phyloP scores from a whole-genome alignment of 2,329 filamentous ascomycete species.

The Exophiala phaeomuriformis region DNA sequence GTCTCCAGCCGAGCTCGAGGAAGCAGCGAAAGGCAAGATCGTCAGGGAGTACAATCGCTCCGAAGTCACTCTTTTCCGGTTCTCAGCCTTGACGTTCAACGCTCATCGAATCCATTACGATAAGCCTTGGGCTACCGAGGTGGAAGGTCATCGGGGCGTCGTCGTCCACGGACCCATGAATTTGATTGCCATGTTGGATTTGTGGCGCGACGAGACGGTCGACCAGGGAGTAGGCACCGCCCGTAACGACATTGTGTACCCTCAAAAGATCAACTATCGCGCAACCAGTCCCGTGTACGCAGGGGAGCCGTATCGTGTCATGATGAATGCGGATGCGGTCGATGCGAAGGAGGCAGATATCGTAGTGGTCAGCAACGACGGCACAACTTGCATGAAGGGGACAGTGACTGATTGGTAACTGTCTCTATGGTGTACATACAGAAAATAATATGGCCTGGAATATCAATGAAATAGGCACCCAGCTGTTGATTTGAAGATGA shows the following conservation, averaged over 20 bases:
- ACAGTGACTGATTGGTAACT: constrained; percentile 25
- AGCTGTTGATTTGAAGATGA: too few relatives aligned
- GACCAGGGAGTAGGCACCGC: constrained; percentile 17
- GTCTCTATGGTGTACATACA: too few relatives aligned
- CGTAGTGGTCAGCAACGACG: constrained; percentile 29
- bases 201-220: constrained; percentile 38
- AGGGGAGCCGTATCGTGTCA: constrained; percentile 41
- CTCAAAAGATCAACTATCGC: constrained; percentile 41
- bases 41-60: constrained; percentile 33
- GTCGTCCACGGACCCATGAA: constrained; percentile 42
- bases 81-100: constrained; percentile 41
- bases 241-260: constrained; percentile 30
- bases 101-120: constrained; percentile 42
- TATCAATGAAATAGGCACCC: too few relatives aligned
- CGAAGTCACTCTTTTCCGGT: constrained; percentile 38
- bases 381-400: constrained; percentile 31
- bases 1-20: constrained; percentile 18
- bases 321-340: constrained; percentile 33
- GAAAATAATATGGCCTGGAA: too few relatives aligned
- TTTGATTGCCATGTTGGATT: constrained; percentile 38
- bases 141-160: constrained; percentile 39
- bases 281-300: constrained; percentile 47
- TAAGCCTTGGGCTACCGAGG: constrained; percentile 37
- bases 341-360: constrained; percentile 25
- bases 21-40: constrained; percentile 21